These are phyloP conservation scores for Pseudocercospora musae DNA, from an alignment of 2,329 filamentous ascomycete species.

Conservation along the genomic window DNA sequence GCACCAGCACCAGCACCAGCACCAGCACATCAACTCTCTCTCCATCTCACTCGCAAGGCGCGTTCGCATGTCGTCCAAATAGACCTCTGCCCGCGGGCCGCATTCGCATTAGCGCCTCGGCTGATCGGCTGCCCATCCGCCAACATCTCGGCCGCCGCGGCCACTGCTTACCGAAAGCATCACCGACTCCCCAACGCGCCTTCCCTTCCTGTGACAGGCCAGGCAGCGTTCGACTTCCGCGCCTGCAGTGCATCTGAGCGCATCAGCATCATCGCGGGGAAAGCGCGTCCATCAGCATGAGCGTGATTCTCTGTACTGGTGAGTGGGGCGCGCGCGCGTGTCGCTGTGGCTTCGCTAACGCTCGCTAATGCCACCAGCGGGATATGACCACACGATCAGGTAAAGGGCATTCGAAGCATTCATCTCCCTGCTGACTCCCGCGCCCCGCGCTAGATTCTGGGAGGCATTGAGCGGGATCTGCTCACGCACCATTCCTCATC, in stretches of 20 bases:
- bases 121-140: not conserved
- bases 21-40: not conserved
- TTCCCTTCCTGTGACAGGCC: too few relatives aligned
- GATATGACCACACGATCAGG: constrained; percentile 74
- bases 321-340: too few relatives aligned
- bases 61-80: not conserved
- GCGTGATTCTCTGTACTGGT: constrained; percentile 67
- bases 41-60: not conserved
- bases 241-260: too few relatives aligned
- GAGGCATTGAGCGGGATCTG: constrained; percentile 97
- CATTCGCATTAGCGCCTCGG: not conserved
- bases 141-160: not conserved
- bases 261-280: not conserved
- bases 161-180: not conserved
- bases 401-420: constrained; percentile 36
- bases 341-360: too few relatives aligned
- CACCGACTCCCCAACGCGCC: not conserved
- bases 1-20: too few relatives aligned
- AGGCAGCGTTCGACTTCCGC: too few relatives aligned
- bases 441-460: too few relatives aligned
- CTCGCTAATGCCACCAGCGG: constrained; percentile 47
- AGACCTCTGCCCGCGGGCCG: not conserved
- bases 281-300: too few relatives aligned
- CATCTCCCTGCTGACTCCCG: too few relatives aligned
- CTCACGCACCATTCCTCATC: constrained; percentile 95